Percentiles rank a stretch among this genome's conserved stretches.
phyloP scores from a whole-genome alignment of 2,329 filamentous ascomycete genomes.

The Coniella lustricola region DNA sequence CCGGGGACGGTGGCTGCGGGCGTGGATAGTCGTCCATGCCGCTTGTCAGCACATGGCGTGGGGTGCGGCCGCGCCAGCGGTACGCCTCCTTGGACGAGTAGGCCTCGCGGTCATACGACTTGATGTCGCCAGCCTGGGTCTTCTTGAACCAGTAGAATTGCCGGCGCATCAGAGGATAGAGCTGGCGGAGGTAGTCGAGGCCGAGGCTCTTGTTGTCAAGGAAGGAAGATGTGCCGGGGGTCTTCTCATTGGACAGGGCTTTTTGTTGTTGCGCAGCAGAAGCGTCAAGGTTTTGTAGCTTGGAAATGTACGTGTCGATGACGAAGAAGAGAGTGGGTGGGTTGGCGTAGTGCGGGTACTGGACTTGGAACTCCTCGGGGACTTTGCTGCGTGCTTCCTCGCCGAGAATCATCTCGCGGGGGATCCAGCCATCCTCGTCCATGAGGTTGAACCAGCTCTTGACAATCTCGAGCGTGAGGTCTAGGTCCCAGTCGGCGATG shows the following conservation, averaged over 20 bases:
- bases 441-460: conserved; percentile 95
- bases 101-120: conserved; percentile 81
- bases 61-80: conserved; percentile 86
- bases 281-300: conserved; percentile 52
- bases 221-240: conserved; percentile 51
- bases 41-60: conserved; percentile 81
- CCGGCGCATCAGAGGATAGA: conserved; percentile 81
- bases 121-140: conserved; percentile 85
- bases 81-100: conserved; percentile 90
- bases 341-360: conserved; percentile 97
- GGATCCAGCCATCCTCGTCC: conserved; percentile 97
- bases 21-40: conserved; percentile 96
- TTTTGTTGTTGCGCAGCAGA: conserved; percentile 35
- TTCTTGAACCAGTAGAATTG: conserved; percentile 94
- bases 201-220: conserved; percentile 62
- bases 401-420: conserved; percentile 89
- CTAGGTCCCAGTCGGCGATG: conserved; percentile 88
- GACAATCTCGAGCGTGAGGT: conserved; percentile 79
- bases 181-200: conserved; percentile 61
- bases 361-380: conserved; percentile 82
- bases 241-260: conserved; percentile 31
- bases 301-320: conserved; percentile 76
- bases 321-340: conserved; percentile 91
- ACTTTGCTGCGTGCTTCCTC: conserved; percentile 91
- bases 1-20: conserved; percentile 86